Percentiles rank a stretch among this genome's conserved stretches.
Evolutionary conservation across 441 rosid genomes (phyloP).

Genomic region (Dalechampia spathulata): DNA sequence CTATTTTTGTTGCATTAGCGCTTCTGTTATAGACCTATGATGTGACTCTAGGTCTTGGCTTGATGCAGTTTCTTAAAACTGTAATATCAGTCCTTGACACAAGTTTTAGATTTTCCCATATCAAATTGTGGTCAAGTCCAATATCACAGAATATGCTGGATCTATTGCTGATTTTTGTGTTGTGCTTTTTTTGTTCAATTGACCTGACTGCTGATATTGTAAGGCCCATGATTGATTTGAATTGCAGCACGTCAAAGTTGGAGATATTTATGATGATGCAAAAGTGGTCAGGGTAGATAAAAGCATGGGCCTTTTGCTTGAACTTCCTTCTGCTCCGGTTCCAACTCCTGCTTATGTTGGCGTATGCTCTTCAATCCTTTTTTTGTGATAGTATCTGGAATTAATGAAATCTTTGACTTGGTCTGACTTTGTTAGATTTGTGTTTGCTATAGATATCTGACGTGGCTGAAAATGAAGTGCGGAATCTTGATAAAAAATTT

Average conservation of each 20-base stretch:
- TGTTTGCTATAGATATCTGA: conserved; percentile 58
- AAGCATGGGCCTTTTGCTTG: conserved; percentile 82
- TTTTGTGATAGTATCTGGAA: conserved; percentile 12
- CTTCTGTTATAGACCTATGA: too few relatives aligned
- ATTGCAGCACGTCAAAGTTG: conserved; percentile 64
- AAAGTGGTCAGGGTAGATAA: conserved; percentile 86
- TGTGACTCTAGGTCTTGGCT: too few relatives aligned
- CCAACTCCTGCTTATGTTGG: conserved; percentile 75
- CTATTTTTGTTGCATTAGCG: too few relatives aligned
- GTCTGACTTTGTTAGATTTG: conserved; percentile 15
- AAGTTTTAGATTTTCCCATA: too few relatives aligned
- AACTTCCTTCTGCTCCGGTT: conserved; percentile 64
- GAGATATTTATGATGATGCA: conserved; percentile 76
- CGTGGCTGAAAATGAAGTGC: conserved; percentile 73
- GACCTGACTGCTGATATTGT: too few relatives aligned
- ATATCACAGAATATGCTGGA: too few relatives aligned
- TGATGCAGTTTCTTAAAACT: too few relatives aligned
- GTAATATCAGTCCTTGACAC: too few relatives aligned
- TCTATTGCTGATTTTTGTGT: too few relatives aligned
- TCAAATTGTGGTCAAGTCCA: too few relatives aligned
- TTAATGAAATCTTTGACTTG: conserved; percentile 12
- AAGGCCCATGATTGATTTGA: conserved; percentile 15
- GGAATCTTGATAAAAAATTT: conserved; percentile 71
- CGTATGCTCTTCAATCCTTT: conserved; percentile 35
- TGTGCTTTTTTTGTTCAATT: too few relatives aligned